Evolutionary conservation across 2,329 filamentous ascomycete genomes (phyloP).

Genomic region (Kalmusia sp.): DNA sequence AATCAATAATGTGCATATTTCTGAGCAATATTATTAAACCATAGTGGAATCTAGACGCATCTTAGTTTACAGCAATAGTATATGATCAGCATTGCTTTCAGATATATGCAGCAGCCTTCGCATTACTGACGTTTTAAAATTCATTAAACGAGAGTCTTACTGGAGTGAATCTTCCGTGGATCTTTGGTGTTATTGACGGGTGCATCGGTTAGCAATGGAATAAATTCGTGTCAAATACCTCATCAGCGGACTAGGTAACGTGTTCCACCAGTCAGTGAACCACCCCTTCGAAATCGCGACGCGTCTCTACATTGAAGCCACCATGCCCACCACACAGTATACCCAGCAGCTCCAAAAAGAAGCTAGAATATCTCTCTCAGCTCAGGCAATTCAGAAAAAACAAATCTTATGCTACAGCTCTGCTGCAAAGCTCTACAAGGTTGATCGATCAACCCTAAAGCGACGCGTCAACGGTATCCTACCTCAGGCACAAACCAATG

Average conservation of each 20-base stretch:
- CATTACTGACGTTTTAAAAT: not conserved
- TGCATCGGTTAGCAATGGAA: too few species aligned
- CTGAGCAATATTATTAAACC: not conserved
- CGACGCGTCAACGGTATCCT: too few species aligned
- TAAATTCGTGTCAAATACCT: too few species aligned
- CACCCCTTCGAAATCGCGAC: not conserved
- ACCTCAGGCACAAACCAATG: too few species aligned
- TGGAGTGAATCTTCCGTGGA: too few species aligned
- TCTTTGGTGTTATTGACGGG: too few species aligned
- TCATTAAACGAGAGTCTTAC: not conserved
- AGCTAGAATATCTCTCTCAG: not conserved
- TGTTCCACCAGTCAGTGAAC: not conserved
- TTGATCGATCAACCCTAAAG: too few species aligned
- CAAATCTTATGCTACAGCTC: not conserved
- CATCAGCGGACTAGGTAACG: too few species aligned
- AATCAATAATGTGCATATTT: not conserved
- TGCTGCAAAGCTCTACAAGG: not conserved
- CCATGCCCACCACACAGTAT: not conserved
- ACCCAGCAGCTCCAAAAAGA: slow-evolving; percentile 1
- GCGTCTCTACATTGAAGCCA: not conserved
- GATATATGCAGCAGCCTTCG: not conserved
- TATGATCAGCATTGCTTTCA: not conserved
- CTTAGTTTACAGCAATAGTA: not conserved
- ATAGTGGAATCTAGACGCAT: not conserved
- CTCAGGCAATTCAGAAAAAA: not conserved